phyloP scores from a whole-genome alignment of 2,329 filamentous ascomycete species.

The Aspergillus sp. region DNA sequence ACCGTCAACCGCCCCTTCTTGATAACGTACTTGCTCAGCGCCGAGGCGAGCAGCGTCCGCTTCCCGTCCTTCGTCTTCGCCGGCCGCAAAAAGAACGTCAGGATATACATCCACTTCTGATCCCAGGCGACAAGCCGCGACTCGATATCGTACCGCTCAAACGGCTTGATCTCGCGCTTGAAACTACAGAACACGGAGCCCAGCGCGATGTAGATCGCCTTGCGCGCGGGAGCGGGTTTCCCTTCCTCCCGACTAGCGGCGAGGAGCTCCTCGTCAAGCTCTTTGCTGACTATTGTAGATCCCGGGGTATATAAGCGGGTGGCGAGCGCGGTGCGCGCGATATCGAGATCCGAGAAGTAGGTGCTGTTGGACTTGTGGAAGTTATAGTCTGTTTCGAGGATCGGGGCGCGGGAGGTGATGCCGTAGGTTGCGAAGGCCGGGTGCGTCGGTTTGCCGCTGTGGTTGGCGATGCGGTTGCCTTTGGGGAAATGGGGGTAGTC shows the following conservation, averaged over 20 bases:
- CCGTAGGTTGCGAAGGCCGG: conserved; percentile 73
- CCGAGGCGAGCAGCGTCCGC: conserved; percentile 68
- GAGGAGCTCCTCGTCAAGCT: conserved; percentile 54
- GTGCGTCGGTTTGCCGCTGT: conserved; percentile 43
- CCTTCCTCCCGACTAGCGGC: conserved; percentile 52
- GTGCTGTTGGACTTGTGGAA: conserved; percentile 80
- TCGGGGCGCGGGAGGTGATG: conserved; percentile 63
- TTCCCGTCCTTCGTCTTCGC: conserved; percentile 49
- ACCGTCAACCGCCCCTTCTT: conserved; percentile 82
- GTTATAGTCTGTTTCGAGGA: conserved; percentile 84
- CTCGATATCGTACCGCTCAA: conserved; percentile 71
- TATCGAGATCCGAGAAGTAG: conserved; percentile 84
- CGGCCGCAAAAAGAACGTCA: conserved; percentile 68
- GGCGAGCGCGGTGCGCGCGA: conserved; percentile 77
- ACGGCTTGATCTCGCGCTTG: conserved; percentile 69
- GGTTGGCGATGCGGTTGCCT: conserved; percentile 34
- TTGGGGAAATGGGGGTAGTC: conserved; percentile 47
- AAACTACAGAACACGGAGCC: conserved; percentile 74
- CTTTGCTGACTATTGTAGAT: conserved; percentile 51
- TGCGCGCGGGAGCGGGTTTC: conserved; percentile 48
- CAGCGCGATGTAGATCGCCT: conserved; percentile 63
- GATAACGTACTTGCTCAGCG: conserved; percentile 77
- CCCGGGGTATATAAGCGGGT: conserved; percentile 65
- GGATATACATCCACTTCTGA: conserved; percentile 76
- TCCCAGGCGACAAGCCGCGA: conserved; percentile 72